Base-by-base conservation (phyloP, 345 rosid genomes). In the Hibiscus mutabilis region DNA sequence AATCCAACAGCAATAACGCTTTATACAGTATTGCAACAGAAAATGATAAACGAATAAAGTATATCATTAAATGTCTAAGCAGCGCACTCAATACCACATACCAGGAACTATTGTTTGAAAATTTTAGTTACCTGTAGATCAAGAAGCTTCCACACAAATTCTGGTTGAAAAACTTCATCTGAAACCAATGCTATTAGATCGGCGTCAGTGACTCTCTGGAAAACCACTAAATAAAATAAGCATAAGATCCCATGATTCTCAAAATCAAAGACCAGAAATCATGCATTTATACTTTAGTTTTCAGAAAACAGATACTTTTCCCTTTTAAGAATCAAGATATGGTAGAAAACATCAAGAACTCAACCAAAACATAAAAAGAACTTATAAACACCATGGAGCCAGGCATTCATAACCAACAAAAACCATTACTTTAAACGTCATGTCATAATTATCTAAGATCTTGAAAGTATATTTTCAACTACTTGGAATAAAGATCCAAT, bases 121-220 rank as follows among this genome's bases (percentile, higher is more conserved):
- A 13, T 13, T 33, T 37, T 49, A 46, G 72, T 62, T 74, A 89
- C 99, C 98, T 95, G 98, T 77, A 95, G 31, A 85, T 87, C 98
- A 31, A 53, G 60, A 77, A 95, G 89, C 80, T 88, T 89, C 98
- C 98, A 95, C 55, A 95, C 74, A 22, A 79, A 79, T 57, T 84
- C 87, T 29, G 99, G 97, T 78, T 95, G 99, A 77, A 91, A 95
- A 75, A 95, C 90, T 82, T 95, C 99, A 82, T 96, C 98, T 18
- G 98, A 90, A 29, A 96, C 90, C 79, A 92, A 73, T 15, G 97
- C 97, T 81, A 87, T 80, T 35, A 96, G 81, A 84, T 96, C 99
- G 24, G 96, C 98, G 77, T 91, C 96, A 0, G 95, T 85, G 76
- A 96, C 91, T 81, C 91, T 87, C 97, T 96, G 78, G 27, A 66